phyloP scores from a whole-genome alignment of 306 rosid species.

The Fragaria vesca region DNA sequence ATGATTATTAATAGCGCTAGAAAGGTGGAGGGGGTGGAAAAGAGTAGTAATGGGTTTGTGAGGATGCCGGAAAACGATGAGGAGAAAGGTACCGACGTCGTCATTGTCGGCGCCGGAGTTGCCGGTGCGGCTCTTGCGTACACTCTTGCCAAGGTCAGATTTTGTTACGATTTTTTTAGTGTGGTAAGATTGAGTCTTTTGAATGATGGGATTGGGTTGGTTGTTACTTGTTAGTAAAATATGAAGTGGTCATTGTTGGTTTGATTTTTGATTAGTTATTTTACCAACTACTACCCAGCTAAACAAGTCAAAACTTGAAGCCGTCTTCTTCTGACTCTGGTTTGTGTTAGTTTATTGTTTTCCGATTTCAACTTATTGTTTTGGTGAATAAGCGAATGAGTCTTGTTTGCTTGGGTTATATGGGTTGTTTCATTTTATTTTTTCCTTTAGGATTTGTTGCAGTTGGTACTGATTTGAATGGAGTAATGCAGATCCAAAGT shows the following conservation, averaged over 20 bases:
- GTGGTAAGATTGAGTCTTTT: background rate
- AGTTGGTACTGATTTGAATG: background rate
- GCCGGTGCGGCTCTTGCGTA: slow-evolving; percentile 31
- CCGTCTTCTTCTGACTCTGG: background rate
- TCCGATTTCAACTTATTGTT: background rate
- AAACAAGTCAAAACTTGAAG: background rate
- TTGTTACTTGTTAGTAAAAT: background rate
- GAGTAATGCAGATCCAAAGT: background rate
- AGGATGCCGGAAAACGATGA: background rate
- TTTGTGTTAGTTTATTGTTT: background rate
- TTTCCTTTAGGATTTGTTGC: background rate
- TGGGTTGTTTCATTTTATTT: background rate
- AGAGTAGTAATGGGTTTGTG: background rate
- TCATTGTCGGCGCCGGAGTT: slow-evolving; percentile 34
- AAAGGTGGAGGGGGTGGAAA: background rate
- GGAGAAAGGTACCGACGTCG: slow-evolving; percentile 5
- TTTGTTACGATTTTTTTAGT: background rate
- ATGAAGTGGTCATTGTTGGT: background rate
- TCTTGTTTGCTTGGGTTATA: background rate
- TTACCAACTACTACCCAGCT: background rate
- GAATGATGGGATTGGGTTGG: background rate
- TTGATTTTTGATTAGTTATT: background rate
- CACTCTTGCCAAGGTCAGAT: slow-evolving; percentile 31
- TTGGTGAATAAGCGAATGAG: background rate
- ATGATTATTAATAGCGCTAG: background rate